Conservation (phyloP, 345 rosid species). For the Kandelia obovata region DNA sequence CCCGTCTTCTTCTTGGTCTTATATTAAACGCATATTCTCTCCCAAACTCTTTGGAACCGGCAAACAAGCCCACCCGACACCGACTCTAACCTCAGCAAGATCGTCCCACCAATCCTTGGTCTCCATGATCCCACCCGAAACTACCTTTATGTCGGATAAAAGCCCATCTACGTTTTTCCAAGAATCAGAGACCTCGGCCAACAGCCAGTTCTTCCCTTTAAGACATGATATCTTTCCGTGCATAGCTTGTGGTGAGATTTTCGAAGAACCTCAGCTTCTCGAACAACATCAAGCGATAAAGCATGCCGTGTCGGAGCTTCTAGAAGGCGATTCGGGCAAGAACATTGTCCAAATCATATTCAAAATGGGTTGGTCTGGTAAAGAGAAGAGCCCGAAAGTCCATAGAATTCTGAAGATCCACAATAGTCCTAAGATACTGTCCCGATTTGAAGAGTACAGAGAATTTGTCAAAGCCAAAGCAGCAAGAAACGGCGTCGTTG, state of each 20-base stretch:
- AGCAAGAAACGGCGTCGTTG: conserved; percentile 33
- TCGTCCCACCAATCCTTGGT: conserved; percentile 64
- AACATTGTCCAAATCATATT: conserved; percentile 84
- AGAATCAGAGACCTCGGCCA: conserved; percentile 36
- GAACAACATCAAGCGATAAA: conserved; percentile 70
- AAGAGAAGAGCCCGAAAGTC: conserved; percentile 45
- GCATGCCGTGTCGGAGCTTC: conserved; percentile 76
- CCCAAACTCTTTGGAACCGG: conserved; percentile 29
- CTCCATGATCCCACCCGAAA: conserved; percentile 39
- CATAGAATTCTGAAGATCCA: conserved; percentile 78
- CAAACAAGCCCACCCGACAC: conserved; percentile 33
- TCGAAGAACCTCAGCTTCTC: conserved; percentile 49
- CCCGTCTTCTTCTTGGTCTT: conserved; percentile 62
- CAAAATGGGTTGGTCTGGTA: conserved; percentile 70
- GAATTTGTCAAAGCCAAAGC: conserved; percentile 78
- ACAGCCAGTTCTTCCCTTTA: conserved; percentile 49
- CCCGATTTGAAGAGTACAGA: conserved; percentile 84
- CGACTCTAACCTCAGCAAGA: conserved; percentile 50
- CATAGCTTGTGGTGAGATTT: conserved; percentile 75
- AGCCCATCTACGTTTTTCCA: conserved; percentile 21
- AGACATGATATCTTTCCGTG: conserved; percentile 75
- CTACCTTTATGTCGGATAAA: conserved; percentile 31
- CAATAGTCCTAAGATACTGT: conserved; percentile 59
- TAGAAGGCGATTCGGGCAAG: conserved; percentile 72
- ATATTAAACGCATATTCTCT: conserved; percentile 50